Evolutionary conservation across 306 rosid genomes (phyloP).

Genomic region (Luffa aegyptiaca): DNA sequence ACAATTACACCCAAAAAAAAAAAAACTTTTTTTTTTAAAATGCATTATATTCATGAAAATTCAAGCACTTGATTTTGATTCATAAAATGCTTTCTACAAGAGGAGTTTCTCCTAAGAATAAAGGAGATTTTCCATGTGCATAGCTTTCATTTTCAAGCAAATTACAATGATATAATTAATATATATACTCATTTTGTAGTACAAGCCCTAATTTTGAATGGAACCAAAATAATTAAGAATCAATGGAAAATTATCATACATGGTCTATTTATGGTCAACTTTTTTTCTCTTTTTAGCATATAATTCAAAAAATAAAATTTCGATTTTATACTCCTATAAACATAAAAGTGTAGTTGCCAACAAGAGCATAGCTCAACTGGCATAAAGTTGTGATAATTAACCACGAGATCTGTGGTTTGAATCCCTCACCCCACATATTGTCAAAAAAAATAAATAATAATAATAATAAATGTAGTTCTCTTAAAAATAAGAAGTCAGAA

Average conservation of each 20-base stretch:
- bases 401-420: no score
- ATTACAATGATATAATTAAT: neutral
- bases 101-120: neutral
- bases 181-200: neutral
- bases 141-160: neutral
- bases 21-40: neutral
- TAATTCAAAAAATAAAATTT: neutral
- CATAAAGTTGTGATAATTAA: no score
- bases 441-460: no score
- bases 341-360: no score
- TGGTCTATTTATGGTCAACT: neutral
- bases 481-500: no score
- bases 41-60: neutral
- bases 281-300: neutral
- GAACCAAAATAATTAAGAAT: neutral
- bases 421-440: no score
- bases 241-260: neutral
- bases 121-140: neutral
- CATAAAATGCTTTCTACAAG: neutral
- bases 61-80: neutral
- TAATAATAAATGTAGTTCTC: no score
- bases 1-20: neutral
- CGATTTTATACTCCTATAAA: no score
- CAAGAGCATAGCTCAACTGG: no score
- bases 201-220: neutral